Percentiles rank a stretch among this genome's conserved stretches.
Evolutionary conservation across 345 rosid species (phyloP).

Genomic region (Eucalyptus marginata): DNA sequence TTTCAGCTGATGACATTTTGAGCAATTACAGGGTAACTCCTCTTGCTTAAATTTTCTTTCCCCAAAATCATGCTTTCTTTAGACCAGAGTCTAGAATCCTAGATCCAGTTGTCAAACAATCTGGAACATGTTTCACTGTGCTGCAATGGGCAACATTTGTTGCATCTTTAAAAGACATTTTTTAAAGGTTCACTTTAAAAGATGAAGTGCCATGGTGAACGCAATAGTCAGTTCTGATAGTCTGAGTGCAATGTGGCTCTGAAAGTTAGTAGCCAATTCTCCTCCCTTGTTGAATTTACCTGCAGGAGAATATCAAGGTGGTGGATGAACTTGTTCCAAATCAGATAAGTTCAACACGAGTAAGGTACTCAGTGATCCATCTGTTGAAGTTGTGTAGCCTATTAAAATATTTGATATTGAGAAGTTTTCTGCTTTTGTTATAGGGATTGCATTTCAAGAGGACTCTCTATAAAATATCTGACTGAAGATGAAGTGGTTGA

Average conservation of each 20-base stretch:
- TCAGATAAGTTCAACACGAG: constrained; percentile 73
- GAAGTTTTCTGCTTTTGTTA: background rate
- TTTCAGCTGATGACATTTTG: constrained; percentile 36
- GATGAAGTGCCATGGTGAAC: background rate
- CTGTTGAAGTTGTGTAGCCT: background rate
- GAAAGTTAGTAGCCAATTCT: background rate
- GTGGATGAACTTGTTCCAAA: constrained; percentile 66
- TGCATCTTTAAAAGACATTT: background rate
- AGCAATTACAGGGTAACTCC: constrained; percentile 29
- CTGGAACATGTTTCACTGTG: background rate
- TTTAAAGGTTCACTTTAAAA: background rate
- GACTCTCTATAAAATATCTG: constrained; percentile 70
- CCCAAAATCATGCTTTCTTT: background rate
- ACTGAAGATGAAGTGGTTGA: constrained; percentile 58
- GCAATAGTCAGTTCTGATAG: background rate
- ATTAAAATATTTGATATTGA: background rate
- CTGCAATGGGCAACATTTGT: background rate
- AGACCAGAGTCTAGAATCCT: background rate
- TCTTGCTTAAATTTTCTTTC: background rate
- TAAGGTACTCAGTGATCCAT: constrained; percentile 29
- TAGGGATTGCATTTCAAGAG: constrained; percentile 74
- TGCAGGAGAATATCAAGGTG: constrained; percentile 51
- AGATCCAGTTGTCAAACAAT: background rate
- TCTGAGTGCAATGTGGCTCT: background rate
- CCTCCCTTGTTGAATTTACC: background rate